Evolutionary conservation across 176 grass and related monocot species (phyloP).

Genomic region (Rhynchospora breviuscula): DNA sequence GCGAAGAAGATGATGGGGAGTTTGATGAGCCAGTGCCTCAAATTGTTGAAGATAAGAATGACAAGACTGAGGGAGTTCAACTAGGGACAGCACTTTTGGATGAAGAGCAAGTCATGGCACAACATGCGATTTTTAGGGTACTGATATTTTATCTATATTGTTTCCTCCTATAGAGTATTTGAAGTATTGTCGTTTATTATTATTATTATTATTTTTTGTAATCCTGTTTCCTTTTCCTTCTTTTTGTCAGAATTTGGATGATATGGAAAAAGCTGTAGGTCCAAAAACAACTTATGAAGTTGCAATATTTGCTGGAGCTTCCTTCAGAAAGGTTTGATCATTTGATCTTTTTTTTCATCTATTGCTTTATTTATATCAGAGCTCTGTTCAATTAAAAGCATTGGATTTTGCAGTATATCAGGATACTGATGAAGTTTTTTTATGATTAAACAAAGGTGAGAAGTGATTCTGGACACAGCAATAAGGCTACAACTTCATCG

Average conservation of each 20-base stretch:
- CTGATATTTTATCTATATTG: not conserved
- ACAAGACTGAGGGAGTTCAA: constrained; percentile 32
- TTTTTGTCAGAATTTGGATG: constrained; percentile 51
- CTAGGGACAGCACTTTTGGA: constrained; percentile 50
- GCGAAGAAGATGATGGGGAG: constrained; percentile 54
- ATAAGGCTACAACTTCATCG: constrained; percentile 27
- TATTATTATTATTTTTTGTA: not conserved
- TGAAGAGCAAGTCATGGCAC: constrained; percentile 33
- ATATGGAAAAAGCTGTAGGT: constrained; percentile 42
- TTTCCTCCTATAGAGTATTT: not conserved
- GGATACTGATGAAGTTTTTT: not conserved
- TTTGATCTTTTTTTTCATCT: constrained; percentile 11
- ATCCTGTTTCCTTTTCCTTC: constrained; percentile 6
- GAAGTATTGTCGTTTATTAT: not conserved
- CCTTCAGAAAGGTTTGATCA: constrained; percentile 76
- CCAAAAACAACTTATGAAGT: constrained; percentile 81
- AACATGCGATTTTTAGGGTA: constrained; percentile 55
- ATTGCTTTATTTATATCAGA: not conserved
- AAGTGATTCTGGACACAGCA: constrained; percentile 26
- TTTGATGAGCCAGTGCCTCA: constrained; percentile 34
- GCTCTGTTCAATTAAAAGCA: not conserved
- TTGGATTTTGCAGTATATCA: constrained; percentile 6
- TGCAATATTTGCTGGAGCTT: constrained; percentile 62
- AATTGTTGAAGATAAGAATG: constrained; percentile 35
- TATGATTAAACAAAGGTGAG: constrained; percentile 38